Base-by-base conservation (phyloP, 2,329 filamentous ascomycete genomes). In the Fusarium tricinctum region DNA sequence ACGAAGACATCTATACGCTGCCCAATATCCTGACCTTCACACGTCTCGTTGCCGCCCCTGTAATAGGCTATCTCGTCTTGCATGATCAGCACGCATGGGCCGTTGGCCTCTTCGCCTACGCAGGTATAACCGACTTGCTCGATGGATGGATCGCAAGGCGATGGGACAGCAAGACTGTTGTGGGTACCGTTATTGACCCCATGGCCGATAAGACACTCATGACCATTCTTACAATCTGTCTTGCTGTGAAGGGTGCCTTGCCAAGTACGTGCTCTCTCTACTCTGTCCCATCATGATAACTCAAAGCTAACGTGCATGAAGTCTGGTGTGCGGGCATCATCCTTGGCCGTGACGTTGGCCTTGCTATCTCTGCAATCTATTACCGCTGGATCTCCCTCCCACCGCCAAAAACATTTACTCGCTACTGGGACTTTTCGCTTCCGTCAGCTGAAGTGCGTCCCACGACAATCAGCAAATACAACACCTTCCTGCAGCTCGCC, bases 341-440 rank as follows among this genome's bases (percentile, higher is more conserved):
- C 65, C 87, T 99, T 5, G 94, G 94, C 28, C 89, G 96, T 43
- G 96, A 99, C 74, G 87, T 92, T 42, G 92, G 90, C 20, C 86
- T 99, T 6, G 94, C 87, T 26, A 85, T 97, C 22, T 89, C 94
- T 3, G 96, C 96, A 23, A 90, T 99, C 71, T 98, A 97, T 82
- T 98, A 96, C 79, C 91, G 96, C 68, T 98, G 93, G 88, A 97
- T 97, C 70, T 97, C 93, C 3, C 86, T 99, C 8, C 96, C 96
- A 1, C 90, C 92, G 0, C 96, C 96, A 3, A 98, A 98, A 81
- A 98, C 96, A 0, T 92, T 97, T 79, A 81, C 87, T 19, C 85
- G 96, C 19, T 99, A 98, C 80, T 99, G 96, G 96, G 96, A 99
- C 80, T 98, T 99, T 77, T 95, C 92, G 5, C 86, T 99, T 15